A percentile compares a stretch with the other conserved stretches of the same genome.
Conservation (phyloP, 2,329 filamentous ascomycete genomes). For the Trichophyton equinum region DNA sequence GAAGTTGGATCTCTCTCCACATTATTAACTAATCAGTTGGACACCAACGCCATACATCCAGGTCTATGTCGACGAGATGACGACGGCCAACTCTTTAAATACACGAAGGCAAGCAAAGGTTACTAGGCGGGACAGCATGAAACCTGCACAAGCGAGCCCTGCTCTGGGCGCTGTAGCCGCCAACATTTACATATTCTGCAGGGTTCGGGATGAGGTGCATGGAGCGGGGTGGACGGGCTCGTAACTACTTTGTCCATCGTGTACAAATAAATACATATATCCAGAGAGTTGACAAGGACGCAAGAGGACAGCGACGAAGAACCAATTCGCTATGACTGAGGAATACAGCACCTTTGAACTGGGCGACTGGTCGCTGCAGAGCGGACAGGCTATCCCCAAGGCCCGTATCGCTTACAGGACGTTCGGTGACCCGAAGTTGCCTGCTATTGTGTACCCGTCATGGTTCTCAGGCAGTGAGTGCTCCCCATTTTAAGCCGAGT, state of each 20-base stretch:
- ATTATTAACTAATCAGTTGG: too few relatives aligned
- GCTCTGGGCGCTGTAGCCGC: too few relatives aligned
- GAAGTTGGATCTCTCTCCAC: too few relatives aligned
- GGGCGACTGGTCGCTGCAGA: conserved; percentile 55
- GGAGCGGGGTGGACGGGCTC: not conserved
- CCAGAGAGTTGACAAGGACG: not conserved
- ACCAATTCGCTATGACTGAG: conserved; percentile 43
- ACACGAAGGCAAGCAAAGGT: too few relatives aligned
- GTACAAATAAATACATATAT: not conserved
- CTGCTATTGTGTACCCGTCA: conserved; percentile 62
- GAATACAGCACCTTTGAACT: conserved; percentile 45
- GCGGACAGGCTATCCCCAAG: conserved; percentile 47
- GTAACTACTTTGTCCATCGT: not conserved
- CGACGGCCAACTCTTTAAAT: too few relatives aligned
- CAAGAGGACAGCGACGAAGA: not conserved
- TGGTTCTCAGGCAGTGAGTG: conserved; percentile 55
- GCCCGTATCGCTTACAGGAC: conserved; percentile 68
- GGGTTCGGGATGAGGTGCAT: not conserved
- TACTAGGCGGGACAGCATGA: too few relatives aligned
- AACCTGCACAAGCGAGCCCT: too few relatives aligned
- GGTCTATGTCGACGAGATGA: too few relatives aligned
- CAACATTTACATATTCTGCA: not conserved
- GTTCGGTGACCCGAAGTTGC: conserved; percentile 49
- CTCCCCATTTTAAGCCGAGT: not conserved
- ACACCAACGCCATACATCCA: too few relatives aligned